A percentile compares a stretch with the other conserved stretches of the same genome.
Conservation (phyloP, 345 rosid species). For the Moringa oleifera region DNA sequence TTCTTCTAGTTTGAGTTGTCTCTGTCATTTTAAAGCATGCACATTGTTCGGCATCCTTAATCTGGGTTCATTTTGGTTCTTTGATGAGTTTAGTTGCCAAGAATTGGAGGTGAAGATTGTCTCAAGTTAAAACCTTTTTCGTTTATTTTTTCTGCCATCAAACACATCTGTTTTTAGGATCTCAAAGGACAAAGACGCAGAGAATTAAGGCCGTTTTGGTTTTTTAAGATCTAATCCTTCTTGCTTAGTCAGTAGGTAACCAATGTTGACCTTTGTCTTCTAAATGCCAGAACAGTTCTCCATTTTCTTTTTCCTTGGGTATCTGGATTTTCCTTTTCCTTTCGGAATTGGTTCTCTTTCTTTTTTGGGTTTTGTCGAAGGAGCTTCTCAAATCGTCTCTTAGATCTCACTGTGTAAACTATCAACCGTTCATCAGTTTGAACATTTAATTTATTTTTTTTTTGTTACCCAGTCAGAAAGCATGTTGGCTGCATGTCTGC, state of each 20-base stretch:
- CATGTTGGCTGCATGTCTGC: constrained; percentile 14
- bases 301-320: too few relatives aligned
- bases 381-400: constrained; percentile 5
- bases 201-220: not conserved
- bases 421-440: constrained; percentile 5
- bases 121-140: not conserved
- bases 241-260: not conserved
- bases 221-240: constrained; percentile 12
- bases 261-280: not conserved
- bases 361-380: not conserved
- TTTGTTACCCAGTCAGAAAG: not conserved
- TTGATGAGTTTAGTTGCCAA: not conserved
- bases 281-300: not conserved
- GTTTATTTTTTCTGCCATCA: constrained; percentile 1
- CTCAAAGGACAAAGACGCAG: not conserved
- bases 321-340: too few relatives aligned
- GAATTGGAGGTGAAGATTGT: too few relatives aligned
- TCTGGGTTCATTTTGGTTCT: not conserved
- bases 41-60: not conserved
- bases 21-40: not conserved
- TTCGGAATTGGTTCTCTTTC: too few relatives aligned
- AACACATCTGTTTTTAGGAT: not conserved
- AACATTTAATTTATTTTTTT: not conserved
- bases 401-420: constrained; percentile 1
- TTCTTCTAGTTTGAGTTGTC: too few relatives aligned